Conservation (phyloP, 2,329 filamentous ascomycete species). For the Cryphonectria japonica region DNA sequence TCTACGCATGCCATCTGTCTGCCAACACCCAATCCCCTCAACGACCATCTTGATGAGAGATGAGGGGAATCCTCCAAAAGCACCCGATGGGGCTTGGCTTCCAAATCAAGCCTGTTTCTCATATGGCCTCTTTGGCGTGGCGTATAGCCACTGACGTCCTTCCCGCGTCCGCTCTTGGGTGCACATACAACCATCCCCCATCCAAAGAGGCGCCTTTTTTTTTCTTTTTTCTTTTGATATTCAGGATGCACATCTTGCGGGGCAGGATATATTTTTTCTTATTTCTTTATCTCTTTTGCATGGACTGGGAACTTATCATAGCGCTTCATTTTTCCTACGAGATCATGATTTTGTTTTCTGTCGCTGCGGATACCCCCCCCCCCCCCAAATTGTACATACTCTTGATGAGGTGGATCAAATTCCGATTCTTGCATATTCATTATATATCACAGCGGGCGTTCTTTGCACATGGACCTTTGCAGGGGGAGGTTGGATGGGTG, state of each 20-base stretch:
- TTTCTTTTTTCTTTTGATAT: neutral
- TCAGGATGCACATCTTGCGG: neutral
- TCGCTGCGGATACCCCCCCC: conserved; percentile 10
- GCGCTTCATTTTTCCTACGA: conserved; percentile 8
- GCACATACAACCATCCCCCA: neutral
- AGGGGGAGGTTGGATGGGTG: neutral
- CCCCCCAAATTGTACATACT: neutral
- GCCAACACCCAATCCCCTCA: neutral
- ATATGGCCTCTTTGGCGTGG: neutral
- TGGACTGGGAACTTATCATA: conserved; percentile 9
- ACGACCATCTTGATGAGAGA: neutral
- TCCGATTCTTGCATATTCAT: neutral
- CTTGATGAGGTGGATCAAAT: neutral
- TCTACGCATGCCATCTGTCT: neutral
- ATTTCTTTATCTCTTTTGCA: neutral
- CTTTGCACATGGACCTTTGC: neutral
- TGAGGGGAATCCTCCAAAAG: neutral
- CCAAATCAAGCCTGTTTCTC: neutral
- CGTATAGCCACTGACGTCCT: conserved; percentile 2
- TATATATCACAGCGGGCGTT: conserved; percentile 4
- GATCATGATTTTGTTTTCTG: neutral
- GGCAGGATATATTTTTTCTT: neutral
- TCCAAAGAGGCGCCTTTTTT: neutral
- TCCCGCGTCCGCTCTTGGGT: neutral
- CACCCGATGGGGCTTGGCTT: neutral